These are phyloP conservation scores for Parasitella parasitica DNA, from an alignment of 371 early-diverging fungal species.

Conservation along the genomic window DNA sequence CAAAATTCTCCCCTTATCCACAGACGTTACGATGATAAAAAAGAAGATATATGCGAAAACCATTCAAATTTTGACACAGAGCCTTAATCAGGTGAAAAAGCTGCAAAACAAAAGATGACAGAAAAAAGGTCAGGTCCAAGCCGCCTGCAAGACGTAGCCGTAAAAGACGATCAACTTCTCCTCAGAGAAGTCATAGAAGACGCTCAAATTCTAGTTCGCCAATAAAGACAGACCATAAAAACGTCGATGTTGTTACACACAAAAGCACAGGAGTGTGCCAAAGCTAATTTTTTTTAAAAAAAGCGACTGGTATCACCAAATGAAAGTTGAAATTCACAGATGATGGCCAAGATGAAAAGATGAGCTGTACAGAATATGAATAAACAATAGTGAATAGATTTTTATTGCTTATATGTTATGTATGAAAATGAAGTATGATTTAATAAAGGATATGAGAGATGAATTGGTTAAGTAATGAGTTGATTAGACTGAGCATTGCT, in stretches of 20 bases:
- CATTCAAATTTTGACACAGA: not conserved
- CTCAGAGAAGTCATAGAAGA: not conserved
- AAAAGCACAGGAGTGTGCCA: too few relatives aligned
- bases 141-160: not conserved
- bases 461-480: not conserved
- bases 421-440: not conserved
- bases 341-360: too few relatives aligned
- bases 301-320: not conserved
- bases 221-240: not conserved
- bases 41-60: not conserved
- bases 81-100: not conserved
- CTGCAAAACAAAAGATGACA: not conserved
- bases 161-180: slow-evolving; percentile 3
- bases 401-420: not conserved
- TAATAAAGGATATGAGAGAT: not conserved
- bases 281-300: not conserved
- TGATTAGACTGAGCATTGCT: too few relatives aligned
- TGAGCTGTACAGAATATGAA: not conserved
- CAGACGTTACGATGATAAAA: not conserved
- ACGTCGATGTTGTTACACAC: too few relatives aligned
- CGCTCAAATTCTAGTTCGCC: not conserved
- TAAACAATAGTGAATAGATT: not conserved
- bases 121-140: not conserved
- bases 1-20: not conserved
- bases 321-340: too few relatives aligned